phyloP scores from a whole-genome alignment of 2,329 filamentous ascomycete genomes.

The Verticillium tricorpus region DNA sequence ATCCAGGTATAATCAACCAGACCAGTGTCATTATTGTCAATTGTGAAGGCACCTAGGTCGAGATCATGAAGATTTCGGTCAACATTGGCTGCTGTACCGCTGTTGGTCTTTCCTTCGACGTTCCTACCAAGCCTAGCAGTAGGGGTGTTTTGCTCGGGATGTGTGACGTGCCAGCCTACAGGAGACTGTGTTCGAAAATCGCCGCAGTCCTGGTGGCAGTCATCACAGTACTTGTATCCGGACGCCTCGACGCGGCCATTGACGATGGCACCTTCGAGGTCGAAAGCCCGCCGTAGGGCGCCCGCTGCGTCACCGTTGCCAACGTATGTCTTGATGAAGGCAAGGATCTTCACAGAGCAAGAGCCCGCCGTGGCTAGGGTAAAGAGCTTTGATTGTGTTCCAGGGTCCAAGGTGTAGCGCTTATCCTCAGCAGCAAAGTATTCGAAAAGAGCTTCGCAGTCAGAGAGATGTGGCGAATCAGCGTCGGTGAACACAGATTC shows the following conservation, averaged over 20 bases:
- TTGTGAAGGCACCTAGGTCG: too few relatives aligned
- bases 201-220: neutral
- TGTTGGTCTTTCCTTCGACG: neutral
- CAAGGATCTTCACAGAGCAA: neutral
- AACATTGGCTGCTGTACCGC: neutral
- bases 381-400: neutral
- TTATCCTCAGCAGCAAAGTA: neutral
- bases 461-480: neutral
- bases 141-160: neutral
- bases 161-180: neutral
- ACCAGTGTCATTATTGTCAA: neutral
- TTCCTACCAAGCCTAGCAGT: too few relatives aligned
- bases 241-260: neutral
- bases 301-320: neutral
- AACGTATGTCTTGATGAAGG: neutral
- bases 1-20: neutral
- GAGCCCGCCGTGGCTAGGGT: neutral
- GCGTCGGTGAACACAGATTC: neutral
- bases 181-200: neutral
- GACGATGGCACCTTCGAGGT: neutral
- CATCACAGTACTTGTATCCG: neutral
- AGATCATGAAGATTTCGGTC: neutral
- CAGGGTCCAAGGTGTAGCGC: neutral
- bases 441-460: neutral
- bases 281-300: neutral